Conservation (phyloP, 495 filamentous ascomycete genomes). For the Parathielavia appendiculata region DNA sequence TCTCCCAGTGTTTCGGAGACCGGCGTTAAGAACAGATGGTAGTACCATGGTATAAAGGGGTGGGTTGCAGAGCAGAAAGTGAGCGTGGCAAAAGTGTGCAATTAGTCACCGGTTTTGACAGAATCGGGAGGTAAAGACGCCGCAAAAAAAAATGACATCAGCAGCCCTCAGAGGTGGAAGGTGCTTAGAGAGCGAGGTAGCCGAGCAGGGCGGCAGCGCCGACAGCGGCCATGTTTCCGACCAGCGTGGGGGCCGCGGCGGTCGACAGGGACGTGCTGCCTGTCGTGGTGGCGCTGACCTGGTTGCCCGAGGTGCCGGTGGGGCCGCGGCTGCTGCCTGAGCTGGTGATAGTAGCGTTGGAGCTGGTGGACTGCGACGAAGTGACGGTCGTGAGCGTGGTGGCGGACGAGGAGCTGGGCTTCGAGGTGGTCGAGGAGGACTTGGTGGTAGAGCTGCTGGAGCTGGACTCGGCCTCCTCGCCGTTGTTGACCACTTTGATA, state of each 20-base stretch:
- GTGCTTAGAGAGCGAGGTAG: conserved; percentile 29
- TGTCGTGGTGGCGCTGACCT: conserved; percentile 4
- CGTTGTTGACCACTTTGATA: conserved; percentile 68
- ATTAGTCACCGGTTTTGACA: no score
- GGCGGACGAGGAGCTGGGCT: conserved; percentile 23
- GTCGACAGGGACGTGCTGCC: conserved; percentile 9
- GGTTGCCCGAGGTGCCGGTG: conserved; percentile 14
- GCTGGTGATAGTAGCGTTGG: conserved; percentile 14
- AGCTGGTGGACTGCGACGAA: background rate
- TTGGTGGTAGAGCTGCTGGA: conserved; percentile 25
- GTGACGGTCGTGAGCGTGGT: conserved; percentile 19
- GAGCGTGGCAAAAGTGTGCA: no score
- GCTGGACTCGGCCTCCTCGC: conserved; percentile 49
- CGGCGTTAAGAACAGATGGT: conserved; percentile 6
- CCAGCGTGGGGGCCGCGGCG: conserved; percentile 25
- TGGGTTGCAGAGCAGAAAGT: background rate
- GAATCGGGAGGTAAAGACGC: background rate
- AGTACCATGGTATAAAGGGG: background rate
- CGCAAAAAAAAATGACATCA: background rate
- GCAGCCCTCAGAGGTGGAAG: conserved; percentile 27
- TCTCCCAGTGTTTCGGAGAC: background rate
- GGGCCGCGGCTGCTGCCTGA: conserved; percentile 17
- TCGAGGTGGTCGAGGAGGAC: conserved; percentile 24
- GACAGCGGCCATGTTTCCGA: conserved; percentile 21
- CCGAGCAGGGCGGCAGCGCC: conserved; percentile 29